Conservation (phyloP, 345 rosid genomes). For the Populus tremula region DNA sequence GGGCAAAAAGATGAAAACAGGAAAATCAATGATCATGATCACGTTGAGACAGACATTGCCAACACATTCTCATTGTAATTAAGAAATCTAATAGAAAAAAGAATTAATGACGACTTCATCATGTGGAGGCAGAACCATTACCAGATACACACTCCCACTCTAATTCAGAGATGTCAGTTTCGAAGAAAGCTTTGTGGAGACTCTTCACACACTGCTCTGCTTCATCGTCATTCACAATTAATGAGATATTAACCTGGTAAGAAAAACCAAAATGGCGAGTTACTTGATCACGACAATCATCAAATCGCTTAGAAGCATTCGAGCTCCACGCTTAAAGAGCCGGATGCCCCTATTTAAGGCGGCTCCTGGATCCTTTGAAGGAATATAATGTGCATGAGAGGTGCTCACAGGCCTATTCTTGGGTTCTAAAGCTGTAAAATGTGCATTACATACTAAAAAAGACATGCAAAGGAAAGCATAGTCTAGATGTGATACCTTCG, state of each 20-base stretch:
- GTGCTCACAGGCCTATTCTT: constrained; percentile 7
- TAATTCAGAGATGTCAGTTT: constrained; percentile 49
- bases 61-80: neutral
- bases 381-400: neutral
- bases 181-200: constrained; percentile 75
- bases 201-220: constrained; percentile 83
- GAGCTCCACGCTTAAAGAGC: neutral
- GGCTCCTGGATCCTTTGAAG: neutral
- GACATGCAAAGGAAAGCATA: neutral
- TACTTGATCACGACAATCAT: neutral
- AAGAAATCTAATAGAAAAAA: neutral
- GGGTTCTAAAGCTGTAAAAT: neutral
- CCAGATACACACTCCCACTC: constrained; percentile 19
- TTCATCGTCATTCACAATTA: constrained; percentile 79
- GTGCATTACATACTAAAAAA: neutral
- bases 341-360: neutral
- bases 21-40: neutral
- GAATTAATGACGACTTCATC: constrained; percentile 5
- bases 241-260: constrained; percentile 77
- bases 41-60: neutral
- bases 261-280: neutral
- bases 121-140: constrained; percentile 39
- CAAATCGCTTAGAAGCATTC: neutral
- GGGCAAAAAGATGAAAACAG: neutral
- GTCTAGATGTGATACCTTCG: constrained; percentile 59